Percentiles rank a stretch among this genome's conserved stretches.
Conservation (phyloP, 495 filamentous ascomycete genomes). For the Astrocystis sublimbata region DNA sequence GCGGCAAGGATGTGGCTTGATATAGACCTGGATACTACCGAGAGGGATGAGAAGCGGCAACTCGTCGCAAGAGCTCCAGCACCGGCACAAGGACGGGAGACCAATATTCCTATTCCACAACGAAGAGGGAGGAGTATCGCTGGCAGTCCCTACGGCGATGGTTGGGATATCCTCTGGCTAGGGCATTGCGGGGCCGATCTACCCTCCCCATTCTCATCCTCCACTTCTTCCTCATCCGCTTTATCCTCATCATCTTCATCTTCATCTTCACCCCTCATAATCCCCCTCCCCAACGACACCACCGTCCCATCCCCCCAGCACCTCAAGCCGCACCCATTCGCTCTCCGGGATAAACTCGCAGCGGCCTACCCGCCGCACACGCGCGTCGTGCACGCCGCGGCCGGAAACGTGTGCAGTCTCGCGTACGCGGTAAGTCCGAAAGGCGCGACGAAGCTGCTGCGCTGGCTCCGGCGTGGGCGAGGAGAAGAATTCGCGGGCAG, state of each 20-base stretch:
- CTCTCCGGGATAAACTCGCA: constrained; percentile 39
- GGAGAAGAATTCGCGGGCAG: constrained; percentile 35
- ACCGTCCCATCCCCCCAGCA: constrained; percentile 44
- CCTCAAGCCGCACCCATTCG: constrained; percentile 48
- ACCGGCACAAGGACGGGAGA: neutral
- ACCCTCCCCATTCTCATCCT: constrained; percentile 19
- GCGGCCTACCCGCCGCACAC: constrained; percentile 45
- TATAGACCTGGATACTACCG: no score
- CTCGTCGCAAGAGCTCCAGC: constrained; percentile 1
- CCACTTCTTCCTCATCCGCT: constrained; percentile 6
- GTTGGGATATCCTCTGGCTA: constrained; percentile 55
- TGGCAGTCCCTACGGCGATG: constrained; percentile 37
- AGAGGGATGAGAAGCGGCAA: neutral
- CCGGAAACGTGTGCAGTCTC: constrained; percentile 45
- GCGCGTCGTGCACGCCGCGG: constrained; percentile 43
- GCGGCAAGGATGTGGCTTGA: constrained; percentile 33
- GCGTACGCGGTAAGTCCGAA: constrained; percentile 48
- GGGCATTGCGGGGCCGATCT: constrained; percentile 52
- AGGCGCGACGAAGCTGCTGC: constrained; percentile 47
- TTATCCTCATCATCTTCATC: neutral
- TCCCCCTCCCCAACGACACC: constrained; percentile 37
- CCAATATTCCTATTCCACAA: neutral
- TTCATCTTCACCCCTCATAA: constrained; percentile 25
- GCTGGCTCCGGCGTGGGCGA: constrained; percentile 28
- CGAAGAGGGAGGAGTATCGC: neutral